Base-by-base conservation (phyloP, 192 early-diverging fungal species). In the Coemansia sp. region DNA sequence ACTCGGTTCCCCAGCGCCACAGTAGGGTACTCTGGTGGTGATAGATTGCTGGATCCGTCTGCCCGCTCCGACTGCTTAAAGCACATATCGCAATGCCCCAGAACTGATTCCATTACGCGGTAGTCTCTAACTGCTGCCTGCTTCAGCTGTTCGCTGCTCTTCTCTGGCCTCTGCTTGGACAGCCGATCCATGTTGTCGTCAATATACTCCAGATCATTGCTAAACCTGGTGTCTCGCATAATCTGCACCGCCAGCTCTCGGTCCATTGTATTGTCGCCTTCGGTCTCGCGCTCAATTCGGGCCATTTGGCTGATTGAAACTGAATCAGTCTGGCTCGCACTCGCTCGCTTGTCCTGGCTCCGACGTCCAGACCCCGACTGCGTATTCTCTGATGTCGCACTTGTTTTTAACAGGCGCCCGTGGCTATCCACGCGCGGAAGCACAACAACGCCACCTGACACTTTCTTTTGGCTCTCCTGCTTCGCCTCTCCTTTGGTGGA, bases 121-220 rank as follows among this genome's bases (percentile, higher is more conserved):
- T 88, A 83, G 54, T 94, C 87, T 8, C 61, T 45, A 29, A 91
- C 81, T 2, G 84, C 87, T 5, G 78, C 78, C 7, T 82, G 67
- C 56, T 81, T 76, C 37, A 87, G 85, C 39, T 87, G 83, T 27
- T 87, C 81, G 36, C 81, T 83, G 15, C 80, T 81, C 52, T 78
- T 81, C 19, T 80, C 78, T 17, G 79, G 67, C 14, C 56, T 80
- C 34, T 71, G 80, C 32, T 79, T 68, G 1, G 88, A 80, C 43
- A 96, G 74, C 14, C 77, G 80, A 59, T 97, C 93, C 0, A 83
- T 80, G 17, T 88, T 83, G 21, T 96, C 96, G 64, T 96, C 94
- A 81, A 95, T 82, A 41, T 95, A 94, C 36, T 99, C 96, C 26
- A 90, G 70, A 49, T 91, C 84, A 56, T 93, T 62, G 35, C 57